A percentile compares a stretch with the other conserved stretches of the same genome.
phyloP scores from a whole-genome alignment of 495 filamentous ascomycete species.

The Podospora pseudoanserina region DNA sequence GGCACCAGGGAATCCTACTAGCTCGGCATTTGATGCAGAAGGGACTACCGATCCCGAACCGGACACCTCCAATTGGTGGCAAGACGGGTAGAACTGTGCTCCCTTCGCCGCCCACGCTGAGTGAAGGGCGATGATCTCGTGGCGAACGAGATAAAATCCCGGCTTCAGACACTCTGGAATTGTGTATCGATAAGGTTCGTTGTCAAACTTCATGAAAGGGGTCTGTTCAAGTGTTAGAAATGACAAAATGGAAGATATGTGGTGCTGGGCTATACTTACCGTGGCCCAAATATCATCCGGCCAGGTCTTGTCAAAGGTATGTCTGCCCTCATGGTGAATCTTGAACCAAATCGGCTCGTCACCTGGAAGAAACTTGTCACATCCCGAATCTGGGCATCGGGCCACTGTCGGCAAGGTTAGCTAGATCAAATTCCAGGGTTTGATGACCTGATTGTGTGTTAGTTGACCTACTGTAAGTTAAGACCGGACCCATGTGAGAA shows the following conservation, averaged over 20 bases:
- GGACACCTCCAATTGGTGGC: conserved; percentile 63
- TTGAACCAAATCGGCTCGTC: conserved; percentile 53
- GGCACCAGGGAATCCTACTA: conserved; percentile 44
- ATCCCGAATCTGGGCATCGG: conserved; percentile 29
- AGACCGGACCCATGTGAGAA: conserved; percentile 58
- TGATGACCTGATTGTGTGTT: too few relatives aligned
- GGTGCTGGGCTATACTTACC: not conserved
- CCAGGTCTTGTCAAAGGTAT: conserved; percentile 42
- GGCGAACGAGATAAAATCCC: conserved; percentile 66
- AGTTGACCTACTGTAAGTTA: conserved; percentile 35
- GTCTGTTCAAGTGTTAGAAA: conserved; percentile 17
- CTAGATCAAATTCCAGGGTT: not conserved
- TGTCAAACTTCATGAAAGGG: conserved; percentile 51
- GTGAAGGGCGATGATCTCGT: conserved; percentile 69
- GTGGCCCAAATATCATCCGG: conserved; percentile 27
- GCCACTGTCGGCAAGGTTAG: conserved; percentile 26
- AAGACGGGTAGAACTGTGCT: conserved; percentile 68
- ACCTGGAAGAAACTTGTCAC: conserved; percentile 16
- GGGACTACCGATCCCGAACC: conserved; percentile 50
- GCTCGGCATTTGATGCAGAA: conserved; percentile 26
- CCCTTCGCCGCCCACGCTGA: conserved; percentile 48
- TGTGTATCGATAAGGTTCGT: conserved; percentile 55
- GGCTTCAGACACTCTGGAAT: conserved; percentile 55
- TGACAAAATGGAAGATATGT: too few relatives aligned
- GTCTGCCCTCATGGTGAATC: conserved; percentile 55